Percentiles rank a stretch among this genome's conserved stretches.
Evolutionary conservation across 202 grass and related monocot genomes (phyloP).

Genomic region (Cymbopogon flexuosus): DNA sequence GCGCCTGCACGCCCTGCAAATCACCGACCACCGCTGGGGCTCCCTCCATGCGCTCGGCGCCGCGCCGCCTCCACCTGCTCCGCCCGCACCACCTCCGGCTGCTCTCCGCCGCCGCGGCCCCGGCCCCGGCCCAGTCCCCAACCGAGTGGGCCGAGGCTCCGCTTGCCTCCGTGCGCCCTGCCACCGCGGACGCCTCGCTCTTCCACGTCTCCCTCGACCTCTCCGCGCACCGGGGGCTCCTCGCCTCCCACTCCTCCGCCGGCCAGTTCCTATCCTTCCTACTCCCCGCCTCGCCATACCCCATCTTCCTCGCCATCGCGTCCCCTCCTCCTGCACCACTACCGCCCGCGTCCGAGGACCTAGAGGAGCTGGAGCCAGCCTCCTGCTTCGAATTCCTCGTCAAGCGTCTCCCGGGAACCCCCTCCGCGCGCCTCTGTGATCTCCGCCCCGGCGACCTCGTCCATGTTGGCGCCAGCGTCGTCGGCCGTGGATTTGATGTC

Average conservation of each 20-base stretch:
- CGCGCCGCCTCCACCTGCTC: slow-evolving; percentile 35
- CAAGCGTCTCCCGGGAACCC: slow-evolving; percentile 54
- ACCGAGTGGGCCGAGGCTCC: slow-evolving; percentile 50
- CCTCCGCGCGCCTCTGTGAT: slow-evolving; percentile 50
- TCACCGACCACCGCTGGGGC: background rate
- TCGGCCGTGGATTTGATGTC: slow-evolving; percentile 70
- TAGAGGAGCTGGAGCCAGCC: background rate
- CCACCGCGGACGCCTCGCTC: slow-evolving; percentile 59
- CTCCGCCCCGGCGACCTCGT: slow-evolving; percentile 51
- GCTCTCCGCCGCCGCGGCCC: slow-evolving; percentile 34
- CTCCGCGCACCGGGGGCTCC: slow-evolving; percentile 39
- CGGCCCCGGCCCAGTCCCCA: background rate
- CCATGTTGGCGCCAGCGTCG: slow-evolving; percentile 42
- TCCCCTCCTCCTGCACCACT: slow-evolving; percentile 21
- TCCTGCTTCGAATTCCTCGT: slow-evolving; percentile 60
- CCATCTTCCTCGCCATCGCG: slow-evolving; percentile 73
- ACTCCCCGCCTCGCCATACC: slow-evolving; percentile 32
- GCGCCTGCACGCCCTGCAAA: background rate
- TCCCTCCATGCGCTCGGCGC: slow-evolving; percentile 38
- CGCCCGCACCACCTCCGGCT: slow-evolving; percentile 35
- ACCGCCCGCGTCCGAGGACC: background rate
- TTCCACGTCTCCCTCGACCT: slow-evolving; percentile 77
- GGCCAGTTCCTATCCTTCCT: slow-evolving; percentile 82
- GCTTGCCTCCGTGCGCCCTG: slow-evolving; percentile 42
- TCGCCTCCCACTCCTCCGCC: slow-evolving; percentile 50